Conservation (phyloP, 2,329 filamentous ascomycete genomes). For the Apiospora phragmitis region DNA sequence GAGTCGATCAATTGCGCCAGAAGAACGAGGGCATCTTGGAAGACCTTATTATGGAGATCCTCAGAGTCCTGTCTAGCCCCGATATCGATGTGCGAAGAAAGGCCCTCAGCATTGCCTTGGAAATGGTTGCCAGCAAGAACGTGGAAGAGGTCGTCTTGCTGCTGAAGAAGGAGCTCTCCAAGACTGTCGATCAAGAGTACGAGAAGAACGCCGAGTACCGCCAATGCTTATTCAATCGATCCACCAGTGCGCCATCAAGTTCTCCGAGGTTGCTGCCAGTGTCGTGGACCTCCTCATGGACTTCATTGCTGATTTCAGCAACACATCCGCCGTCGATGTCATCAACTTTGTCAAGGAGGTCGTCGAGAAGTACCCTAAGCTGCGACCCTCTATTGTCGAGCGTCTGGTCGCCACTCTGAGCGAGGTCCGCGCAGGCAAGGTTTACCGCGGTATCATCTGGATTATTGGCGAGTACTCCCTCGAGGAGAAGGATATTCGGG, state of each 20-base stretch:
- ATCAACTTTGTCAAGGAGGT: constrained; percentile 99
- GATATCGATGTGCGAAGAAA: constrained; percentile 96
- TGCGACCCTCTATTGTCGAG: constrained; percentile 83
- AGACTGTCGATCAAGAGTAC: constrained; percentile 97
- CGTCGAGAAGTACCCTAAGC: constrained; percentile 92
- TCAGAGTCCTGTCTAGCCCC: constrained; percentile 90
- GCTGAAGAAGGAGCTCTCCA: constrained; percentile 94
- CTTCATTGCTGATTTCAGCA: constrained; percentile 98
- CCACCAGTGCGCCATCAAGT: constrained; percentile 98
- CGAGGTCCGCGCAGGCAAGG: constrained; percentile 94
- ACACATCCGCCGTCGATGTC: constrained; percentile 92
- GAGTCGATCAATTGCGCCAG: constrained; percentile 82
- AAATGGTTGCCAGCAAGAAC: constrained; percentile 99
- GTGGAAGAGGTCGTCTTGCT: constrained; percentile 96
- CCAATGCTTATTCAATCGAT: constrained; percentile 92
- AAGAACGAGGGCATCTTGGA: constrained; percentile 91
- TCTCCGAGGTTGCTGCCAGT: constrained; percentile 95
- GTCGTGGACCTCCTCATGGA: constrained; percentile 98
- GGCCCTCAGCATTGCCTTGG: constrained; percentile 83
- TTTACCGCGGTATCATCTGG: constrained; percentile 95
- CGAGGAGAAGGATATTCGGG: constrained; percentile 89
- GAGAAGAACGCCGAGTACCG: constrained; percentile 98
- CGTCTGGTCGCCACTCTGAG: constrained; percentile 86
- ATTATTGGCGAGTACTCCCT: constrained; percentile 97
- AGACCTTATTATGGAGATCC: constrained; percentile 94